Evolutionary conservation across 2,329 filamentous ascomycete species (phyloP).

Genomic region (Colletotrichum chlorophyti): DNA sequence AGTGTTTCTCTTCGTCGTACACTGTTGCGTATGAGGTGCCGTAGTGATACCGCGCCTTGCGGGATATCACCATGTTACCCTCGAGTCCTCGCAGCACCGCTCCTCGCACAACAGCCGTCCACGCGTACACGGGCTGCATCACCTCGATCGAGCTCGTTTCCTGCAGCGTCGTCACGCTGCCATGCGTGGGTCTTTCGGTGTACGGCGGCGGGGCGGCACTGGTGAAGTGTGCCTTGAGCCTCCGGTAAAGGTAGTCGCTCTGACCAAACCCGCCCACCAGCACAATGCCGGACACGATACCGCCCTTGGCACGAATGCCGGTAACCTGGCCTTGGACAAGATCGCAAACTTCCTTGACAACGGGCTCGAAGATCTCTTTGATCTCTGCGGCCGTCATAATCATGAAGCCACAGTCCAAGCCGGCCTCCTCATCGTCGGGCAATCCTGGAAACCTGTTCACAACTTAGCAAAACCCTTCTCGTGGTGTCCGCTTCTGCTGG

Average conservation of each 20-base stretch:
- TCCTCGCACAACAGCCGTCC: constrained; percentile 81
- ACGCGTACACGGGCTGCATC: constrained; percentile 82
- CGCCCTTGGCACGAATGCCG: constrained; percentile 65
- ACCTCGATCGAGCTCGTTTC: constrained; percentile 72
- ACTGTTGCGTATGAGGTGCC: constrained; percentile 83
- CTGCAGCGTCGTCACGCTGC: constrained; percentile 52
- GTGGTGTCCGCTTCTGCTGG: neutral
- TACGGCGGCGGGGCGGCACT: constrained; percentile 66
- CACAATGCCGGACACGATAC: constrained; percentile 75
- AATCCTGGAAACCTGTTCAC: constrained; percentile 70
- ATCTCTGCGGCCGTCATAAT: constrained; percentile 74
- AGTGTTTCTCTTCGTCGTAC: constrained; percentile 78
- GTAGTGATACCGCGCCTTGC: constrained; percentile 78
- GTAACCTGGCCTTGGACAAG: constrained; percentile 73
- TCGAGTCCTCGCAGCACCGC: constrained; percentile 78
- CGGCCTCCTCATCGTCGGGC: constrained; percentile 76
- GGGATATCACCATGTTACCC: constrained; percentile 79
- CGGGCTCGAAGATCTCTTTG: constrained; percentile 77
- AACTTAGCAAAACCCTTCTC: neutral
- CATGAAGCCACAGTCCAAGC: constrained; percentile 78
- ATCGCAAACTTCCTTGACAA: constrained; percentile 74
- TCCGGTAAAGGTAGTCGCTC: constrained; percentile 76
- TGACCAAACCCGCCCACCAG: constrained; percentile 84
- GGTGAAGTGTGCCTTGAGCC: constrained; percentile 73
- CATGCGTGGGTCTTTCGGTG: constrained; percentile 74